Evolutionary conservation across 176 grass and related monocot genomes (phyloP).

Genomic region (barley (Hordeum vulgare)): MorexV3_pseudomolecules_assembly NC_058520.1:607108010-607108509

Average conservation of each 20-base stretch:
- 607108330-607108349: constrained; percentile 1
- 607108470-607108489: constrained; percentile 77
- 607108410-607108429: constrained; percentile 83
- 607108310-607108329: not conserved
- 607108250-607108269: not conserved
- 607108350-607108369: not conserved
- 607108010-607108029: not conserved
- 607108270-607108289: not conserved
- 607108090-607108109: not conserved
- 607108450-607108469: constrained; percentile 91
- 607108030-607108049: not conserved
- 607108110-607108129: not conserved
- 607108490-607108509: constrained; percentile 63
- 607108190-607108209: constrained; percentile 82
- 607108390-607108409: constrained; percentile 77
- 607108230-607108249: constrained; percentile 98
- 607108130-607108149: constrained; percentile 88
- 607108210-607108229: constrained; percentile 72
- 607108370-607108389: not conserved
- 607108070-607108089: not conserved
- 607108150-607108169: constrained; percentile 66
- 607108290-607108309: not conserved
- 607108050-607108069: not conserved
- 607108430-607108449: constrained; percentile 81
- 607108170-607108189: constrained; percentile 73